Evolutionary conservation across 2,329 filamentous ascomycete species (phyloP), one percentile per base, ranked within the genome.

Genomic region (Berkeleyomyces rouxiae): DNA sequence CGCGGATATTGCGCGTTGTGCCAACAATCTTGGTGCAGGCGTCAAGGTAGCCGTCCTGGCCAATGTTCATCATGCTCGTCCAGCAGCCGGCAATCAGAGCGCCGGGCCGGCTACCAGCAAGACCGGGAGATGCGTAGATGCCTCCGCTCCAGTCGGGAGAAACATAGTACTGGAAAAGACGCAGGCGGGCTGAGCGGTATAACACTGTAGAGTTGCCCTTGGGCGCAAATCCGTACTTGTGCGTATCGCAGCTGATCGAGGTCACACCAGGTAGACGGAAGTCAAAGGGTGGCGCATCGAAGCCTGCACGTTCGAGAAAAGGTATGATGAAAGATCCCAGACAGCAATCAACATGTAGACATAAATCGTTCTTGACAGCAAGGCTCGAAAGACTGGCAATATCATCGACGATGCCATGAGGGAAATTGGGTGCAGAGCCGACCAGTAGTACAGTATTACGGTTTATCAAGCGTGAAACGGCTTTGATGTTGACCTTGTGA

Each of bases 161-260:
- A 71, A 99, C 86, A 74, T 96, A 99, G 79, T 99, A 99, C 74
- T 99, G 93, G 74, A 96, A 92, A 63, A 84, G 83, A 68, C 93
- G 84, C 67, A 95, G 82, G 57, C 82, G 76, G 42, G 85, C 81
- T 55, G 84, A 87, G 68, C 93, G 89, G 79, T 99, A 99, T 49
- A 99, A 80, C 11, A 96, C 80, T 1, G 90, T 93, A 61, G 87
- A 93, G 79, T 95, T 99, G 68, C 93, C 93, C 77, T 99, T 99
- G 61, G 93, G 93, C 0, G 93, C 93, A 71, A 99, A 99, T 44
- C 93, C 93, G 72, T 99, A 99, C 74, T 99, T 99, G 81, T 99
- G 93, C 2, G 93, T 99, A 72, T 99, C 93, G 73, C 91, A 95
- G 67, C 85, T 90, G 73, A 99, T 97, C 73, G 87, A 92, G 3